Evolutionary conservation across 2,329 filamentous ascomycete species (phyloP), one percentile per base, ranked within the genome.

Genomic region (Boeremia exigua): DNA sequence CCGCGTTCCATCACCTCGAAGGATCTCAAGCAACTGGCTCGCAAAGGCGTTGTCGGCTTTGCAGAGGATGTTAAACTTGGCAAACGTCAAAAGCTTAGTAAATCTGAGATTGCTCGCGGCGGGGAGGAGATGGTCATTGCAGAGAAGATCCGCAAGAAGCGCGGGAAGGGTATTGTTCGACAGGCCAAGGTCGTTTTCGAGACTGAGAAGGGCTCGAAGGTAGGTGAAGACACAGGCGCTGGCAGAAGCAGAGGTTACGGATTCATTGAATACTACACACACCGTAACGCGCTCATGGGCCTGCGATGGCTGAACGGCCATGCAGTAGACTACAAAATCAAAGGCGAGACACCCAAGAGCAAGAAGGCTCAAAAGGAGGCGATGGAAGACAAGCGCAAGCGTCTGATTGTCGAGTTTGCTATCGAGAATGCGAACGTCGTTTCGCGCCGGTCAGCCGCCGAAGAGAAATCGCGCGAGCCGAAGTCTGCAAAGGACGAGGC

Each of bases 391-490:
- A 91, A 89, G 78, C 94, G 92, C 73, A 93, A 95, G 77, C 84
- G 95, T 11, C 79, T 99, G 47, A 92, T 99, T 70, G 94, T 94
- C 33, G 96, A 99, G 75, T 99, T 99, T 73, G 92, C 95, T 17
- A 96, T 99, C 73, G 95, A 99, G 78, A 99, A 99, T 68, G 93
- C 92, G 1, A 93, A 97, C 70, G 95, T 99, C 1, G 89, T 99
- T n/a, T 85, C 88, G 63, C 84, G 95, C 61, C 84, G 96, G 50
- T 85, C 82, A 58, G 86, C 88, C 58, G 80, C 80, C 44, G 88
- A 92, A 71, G 75, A 78, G 47, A 86, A 86, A 61, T 78, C 81
- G 4, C 75, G 81, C 37, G 75, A 81, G 58, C 75, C 79, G 37
- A 79, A 78, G 6, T 61, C 68, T 38, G 56, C 64, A 61, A 52